Evolutionary conservation across 1,139 yeast genomes (phyloP).

Genomic region (Debaryomyces udenii): DNA sequence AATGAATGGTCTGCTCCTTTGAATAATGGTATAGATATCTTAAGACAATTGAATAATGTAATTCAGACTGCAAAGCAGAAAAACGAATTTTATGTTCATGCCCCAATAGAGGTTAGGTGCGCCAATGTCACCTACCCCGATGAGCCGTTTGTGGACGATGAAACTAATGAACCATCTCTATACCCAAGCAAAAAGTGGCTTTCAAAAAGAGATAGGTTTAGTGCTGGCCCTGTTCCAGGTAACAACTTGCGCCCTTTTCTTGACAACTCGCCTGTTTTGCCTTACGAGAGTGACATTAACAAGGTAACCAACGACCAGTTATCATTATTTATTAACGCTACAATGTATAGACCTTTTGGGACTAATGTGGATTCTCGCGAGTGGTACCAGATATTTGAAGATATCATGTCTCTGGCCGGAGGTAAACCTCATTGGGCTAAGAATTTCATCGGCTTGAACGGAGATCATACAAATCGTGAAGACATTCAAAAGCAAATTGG

Average conservation of each 20-base stretch:
- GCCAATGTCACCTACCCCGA: slow-evolving; percentile 73
- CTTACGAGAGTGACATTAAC: slow-evolving; percentile 51
- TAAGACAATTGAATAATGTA: slow-evolving; percentile 62
- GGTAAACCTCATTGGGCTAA: slow-evolving; percentile 99
- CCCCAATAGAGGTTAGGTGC: slow-evolving; percentile 94
- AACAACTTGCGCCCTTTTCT: slow-evolving; percentile 78
- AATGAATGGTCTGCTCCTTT: slow-evolving; percentile 97
- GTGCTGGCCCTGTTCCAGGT: slow-evolving; percentile 80
- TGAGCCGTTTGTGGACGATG: slow-evolving; percentile 41
- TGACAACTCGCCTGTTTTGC: slow-evolving; percentile 74
- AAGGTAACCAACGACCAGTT: slow-evolving; percentile 75
- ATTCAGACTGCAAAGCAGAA: slow-evolving; percentile 62
- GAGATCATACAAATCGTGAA: slow-evolving; percentile 38
- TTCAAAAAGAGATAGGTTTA: slow-evolving; percentile 36
- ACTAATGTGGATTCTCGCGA: slow-evolving; percentile 71
- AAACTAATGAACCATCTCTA: slow-evolving; percentile 48
- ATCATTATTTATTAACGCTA: slow-evolving; percentile 87
- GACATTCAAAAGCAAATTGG: slow-evolving; percentile 41
- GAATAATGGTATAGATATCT: slow-evolving; percentile 70
- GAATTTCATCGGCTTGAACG: slow-evolving; percentile 76
- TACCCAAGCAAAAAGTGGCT: slow-evolving; percentile 48
- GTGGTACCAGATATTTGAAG: slow-evolving; percentile 87
- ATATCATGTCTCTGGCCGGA: slow-evolving; percentile 70
- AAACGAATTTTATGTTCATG: slow-evolving; percentile 80
- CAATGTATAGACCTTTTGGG: slow-evolving; percentile 92